These are phyloP conservation scores for Leucogyrophana mollusca DNA, from an alignment of 768 basidiomycete species.

Conservation along the genomic window DNA sequence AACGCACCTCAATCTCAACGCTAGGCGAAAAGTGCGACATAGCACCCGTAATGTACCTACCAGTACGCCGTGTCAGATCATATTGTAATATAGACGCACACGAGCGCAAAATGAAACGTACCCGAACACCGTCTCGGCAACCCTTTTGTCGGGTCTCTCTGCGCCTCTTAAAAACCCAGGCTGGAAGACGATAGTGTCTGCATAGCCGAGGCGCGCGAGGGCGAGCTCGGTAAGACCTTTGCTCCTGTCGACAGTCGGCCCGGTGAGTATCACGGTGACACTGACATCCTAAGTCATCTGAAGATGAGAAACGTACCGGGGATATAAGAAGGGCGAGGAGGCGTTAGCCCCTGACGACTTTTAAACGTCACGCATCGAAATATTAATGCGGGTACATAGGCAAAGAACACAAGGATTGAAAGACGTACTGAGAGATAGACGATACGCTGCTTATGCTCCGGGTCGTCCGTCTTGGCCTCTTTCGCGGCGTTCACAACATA, in stretches of 20 bases:
- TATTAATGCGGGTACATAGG: background rate
- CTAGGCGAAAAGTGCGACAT: conserved; percentile 37
- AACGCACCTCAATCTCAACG: conserved; percentile 44
- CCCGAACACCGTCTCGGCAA: conserved; percentile 43
- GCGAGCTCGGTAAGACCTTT: conserved; percentile 75
- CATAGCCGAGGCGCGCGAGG: conserved; percentile 65
- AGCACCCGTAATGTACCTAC: conserved; percentile 36
- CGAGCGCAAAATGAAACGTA: conserved; percentile 26
- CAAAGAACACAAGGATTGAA: background rate
- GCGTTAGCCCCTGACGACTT: conserved; percentile 52
- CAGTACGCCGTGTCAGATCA: background rate
- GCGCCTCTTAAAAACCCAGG: conserved; percentile 55
- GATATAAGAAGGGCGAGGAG: conserved; percentile 51
- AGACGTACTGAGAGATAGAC: conserved; percentile 69
- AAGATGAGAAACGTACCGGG: conserved; percentile 1
- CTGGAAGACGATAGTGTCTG: conserved; percentile 68
- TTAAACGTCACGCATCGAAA: background rate
- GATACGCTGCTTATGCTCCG: conserved; percentile 50
- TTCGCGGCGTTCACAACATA: conserved; percentile 75
- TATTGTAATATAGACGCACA: background rate
- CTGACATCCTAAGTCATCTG: too few species aligned
- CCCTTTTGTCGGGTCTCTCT: conserved; percentile 38
- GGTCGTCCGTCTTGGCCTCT: conserved; percentile 53
- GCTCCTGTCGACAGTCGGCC: conserved; percentile 46
- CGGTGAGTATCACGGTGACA: conserved; percentile 7